Conservation (phyloP, 129 eudicot genomes). For the Solidago caesia region DNA sequence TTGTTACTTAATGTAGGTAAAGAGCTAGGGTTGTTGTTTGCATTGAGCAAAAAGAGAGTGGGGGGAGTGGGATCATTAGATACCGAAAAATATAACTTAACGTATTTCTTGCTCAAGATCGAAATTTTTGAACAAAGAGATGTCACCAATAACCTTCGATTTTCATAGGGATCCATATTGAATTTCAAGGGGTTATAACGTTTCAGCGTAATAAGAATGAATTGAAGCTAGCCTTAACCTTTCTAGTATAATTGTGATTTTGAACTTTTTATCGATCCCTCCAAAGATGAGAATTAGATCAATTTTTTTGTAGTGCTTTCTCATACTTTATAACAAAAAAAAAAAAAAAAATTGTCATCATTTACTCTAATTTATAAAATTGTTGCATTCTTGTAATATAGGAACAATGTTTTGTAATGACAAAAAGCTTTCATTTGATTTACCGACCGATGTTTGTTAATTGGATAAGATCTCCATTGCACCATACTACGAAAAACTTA, state of each 20-base stretch:
- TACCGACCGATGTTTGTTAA: too few species aligned
- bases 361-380: not conserved
- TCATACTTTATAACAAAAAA: not conserved
- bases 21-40: not conserved
- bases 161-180: not conserved
- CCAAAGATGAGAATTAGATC: not conserved
- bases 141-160: not conserved
- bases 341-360: not conserved
- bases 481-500: not conserved
- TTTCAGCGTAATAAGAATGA: not conserved
- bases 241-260: conserved; percentile 1
- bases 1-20: too few species aligned
- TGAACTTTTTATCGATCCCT: not conserved
- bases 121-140: not conserved
- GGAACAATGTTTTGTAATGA: not conserved
- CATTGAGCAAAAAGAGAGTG: not conserved
- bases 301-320: not conserved
- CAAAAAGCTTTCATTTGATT: not conserved
- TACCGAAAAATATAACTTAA: not conserved
- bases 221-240: not conserved
- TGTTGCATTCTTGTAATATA: conserved; percentile 4
- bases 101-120: conserved; percentile 10
- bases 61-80: not conserved
- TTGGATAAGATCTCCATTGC: not conserved
- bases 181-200: not conserved